These are phyloP conservation scores for Boletus pseudopeckii DNA, from an alignment of 768 basidiomycete genomes.

Conservation along the genomic window DNA sequence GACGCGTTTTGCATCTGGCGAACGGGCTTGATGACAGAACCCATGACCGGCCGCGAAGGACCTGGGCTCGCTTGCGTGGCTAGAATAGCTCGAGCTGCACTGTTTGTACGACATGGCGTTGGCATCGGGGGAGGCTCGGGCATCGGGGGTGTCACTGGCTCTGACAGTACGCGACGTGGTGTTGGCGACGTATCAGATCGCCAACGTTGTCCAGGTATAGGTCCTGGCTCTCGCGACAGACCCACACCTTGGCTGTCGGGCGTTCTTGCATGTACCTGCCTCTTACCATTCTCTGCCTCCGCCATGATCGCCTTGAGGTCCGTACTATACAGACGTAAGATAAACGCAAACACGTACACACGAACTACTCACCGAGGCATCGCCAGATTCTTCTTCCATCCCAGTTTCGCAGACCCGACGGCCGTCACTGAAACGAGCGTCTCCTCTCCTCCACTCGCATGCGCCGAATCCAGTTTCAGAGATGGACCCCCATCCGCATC, in stretches of 20 bases:
- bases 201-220: slow-evolving; percentile 3
- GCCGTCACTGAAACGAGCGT: background rate
- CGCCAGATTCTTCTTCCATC: slow-evolving; percentile 47
- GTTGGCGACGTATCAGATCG: slow-evolving; percentile 1
- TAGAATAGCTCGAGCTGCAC: slow-evolving; percentile 17
- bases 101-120: background rate
- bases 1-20: slow-evolving; percentile 38
- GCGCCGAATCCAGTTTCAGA: slow-evolving; percentile 19
- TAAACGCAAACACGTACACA: slow-evolving; percentile 13
- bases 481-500: slow-evolving; percentile 48
- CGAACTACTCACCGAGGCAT: slow-evolving; percentile 46
- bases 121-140: background rate
- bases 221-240: background rate
- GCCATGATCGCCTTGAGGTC: slow-evolving; percentile 88
- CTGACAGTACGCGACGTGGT: slow-evolving; percentile 9
- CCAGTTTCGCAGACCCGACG: slow-evolving; percentile 23
- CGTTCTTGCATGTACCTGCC: background rate
- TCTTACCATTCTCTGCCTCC: slow-evolving; percentile 51
- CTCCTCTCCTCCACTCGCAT: slow-evolving; percentile 6
- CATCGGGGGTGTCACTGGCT: slow-evolving; percentile 7
- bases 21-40: slow-evolving; percentile 63
- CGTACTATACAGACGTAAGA: slow-evolving; percentile 42
- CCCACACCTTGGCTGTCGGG: background rate
- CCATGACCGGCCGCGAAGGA: slow-evolving; percentile 38
- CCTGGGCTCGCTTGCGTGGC: slow-evolving; percentile 22